phyloP scores from a whole-genome alignment of 2,329 filamentous ascomycete genomes.

The Torrubiella hemipterigena region DNA sequence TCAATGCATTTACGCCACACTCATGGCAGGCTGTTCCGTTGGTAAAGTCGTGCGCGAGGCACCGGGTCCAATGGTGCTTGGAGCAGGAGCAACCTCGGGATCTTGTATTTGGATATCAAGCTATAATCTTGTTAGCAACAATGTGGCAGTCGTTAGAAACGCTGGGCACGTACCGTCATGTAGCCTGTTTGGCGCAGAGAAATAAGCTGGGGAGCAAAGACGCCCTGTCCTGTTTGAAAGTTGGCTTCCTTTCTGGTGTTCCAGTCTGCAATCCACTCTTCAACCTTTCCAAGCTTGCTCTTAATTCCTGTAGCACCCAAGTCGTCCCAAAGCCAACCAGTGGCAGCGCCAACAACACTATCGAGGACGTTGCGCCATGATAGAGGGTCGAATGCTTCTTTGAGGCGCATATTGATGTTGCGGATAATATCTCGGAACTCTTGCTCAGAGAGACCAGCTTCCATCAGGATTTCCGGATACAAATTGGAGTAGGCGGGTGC shows the following conservation, averaged over 20 bases:
- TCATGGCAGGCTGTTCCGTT: conserved; percentile 17
- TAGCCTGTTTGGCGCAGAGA: conserved; percentile 75
- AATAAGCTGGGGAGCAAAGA: conserved; percentile 57
- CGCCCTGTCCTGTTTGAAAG: conserved; percentile 35
- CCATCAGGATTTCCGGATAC: conserved; percentile 91
- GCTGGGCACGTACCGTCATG: conserved; percentile 51
- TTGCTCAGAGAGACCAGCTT: conserved; percentile 66
- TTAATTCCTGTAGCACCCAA: conserved; percentile 69
- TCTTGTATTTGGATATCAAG: conserved; percentile 74
- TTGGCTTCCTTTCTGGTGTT: conserved; percentile 58
- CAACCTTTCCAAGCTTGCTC: conserved; percentile 53
- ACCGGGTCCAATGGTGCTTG: conserved; percentile 28
- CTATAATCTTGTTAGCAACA: conserved; percentile 22
- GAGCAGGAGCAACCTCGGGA: conserved; percentile 52
- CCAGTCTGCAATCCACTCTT: conserved; percentile 78
- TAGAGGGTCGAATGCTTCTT: conserved; percentile 71
- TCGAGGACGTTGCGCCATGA: conserved; percentile 69
- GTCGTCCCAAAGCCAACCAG: conserved; percentile 94
- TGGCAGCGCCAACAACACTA: conserved; percentile 64
- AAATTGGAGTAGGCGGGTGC: conserved; percentile 90
- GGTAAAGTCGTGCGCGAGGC: conserved; percentile 21
- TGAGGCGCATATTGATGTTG: conserved; percentile 66
- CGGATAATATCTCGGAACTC: conserved; percentile 78
- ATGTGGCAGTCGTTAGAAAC: background rate
- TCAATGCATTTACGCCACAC: conserved; percentile 9